Evolutionary conservation across 257 asterid species (phyloP).

Genomic region (Solanum gracilifrons): DNA sequence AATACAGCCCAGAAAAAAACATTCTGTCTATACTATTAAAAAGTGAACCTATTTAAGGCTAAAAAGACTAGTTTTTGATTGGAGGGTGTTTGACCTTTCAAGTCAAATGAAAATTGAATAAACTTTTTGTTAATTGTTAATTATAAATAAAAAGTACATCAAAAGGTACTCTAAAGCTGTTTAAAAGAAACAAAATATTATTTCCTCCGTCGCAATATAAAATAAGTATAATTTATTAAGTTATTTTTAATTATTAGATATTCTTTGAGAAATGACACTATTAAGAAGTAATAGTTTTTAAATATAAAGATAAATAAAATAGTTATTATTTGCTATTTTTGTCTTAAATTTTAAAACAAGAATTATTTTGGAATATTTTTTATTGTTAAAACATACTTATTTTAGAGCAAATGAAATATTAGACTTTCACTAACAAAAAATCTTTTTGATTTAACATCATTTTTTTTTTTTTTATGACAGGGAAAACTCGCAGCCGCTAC

Average conservation of each 20-base stretch:
- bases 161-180: not conserved
- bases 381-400: not conserved
- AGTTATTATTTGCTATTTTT: not conserved
- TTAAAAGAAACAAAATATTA: not conserved
- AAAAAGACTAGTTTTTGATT: not conserved
- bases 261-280: too few species aligned
- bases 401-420: not conserved
- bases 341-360: too few species aligned
- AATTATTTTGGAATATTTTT: too few species aligned
- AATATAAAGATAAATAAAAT: too few species aligned
- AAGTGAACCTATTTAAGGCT: not conserved
- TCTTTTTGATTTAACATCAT: not conserved
- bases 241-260: too few species aligned
- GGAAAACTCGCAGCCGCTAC: too few species aligned
- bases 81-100: not conserved
- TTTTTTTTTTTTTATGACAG: too few species aligned
- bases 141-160: not conserved
- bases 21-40: not conserved
- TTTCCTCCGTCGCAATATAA: not conserved
- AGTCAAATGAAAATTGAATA: not conserved
- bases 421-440: not conserved
- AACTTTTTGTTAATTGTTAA: not conserved
- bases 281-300: too few species aligned
- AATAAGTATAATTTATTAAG: not conserved
- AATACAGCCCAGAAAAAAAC: not conserved